These are phyloP conservation scores for Mucor racemosus DNA, from an alignment of 371 early-diverging fungal species.

Conservation along the genomic window DNA sequence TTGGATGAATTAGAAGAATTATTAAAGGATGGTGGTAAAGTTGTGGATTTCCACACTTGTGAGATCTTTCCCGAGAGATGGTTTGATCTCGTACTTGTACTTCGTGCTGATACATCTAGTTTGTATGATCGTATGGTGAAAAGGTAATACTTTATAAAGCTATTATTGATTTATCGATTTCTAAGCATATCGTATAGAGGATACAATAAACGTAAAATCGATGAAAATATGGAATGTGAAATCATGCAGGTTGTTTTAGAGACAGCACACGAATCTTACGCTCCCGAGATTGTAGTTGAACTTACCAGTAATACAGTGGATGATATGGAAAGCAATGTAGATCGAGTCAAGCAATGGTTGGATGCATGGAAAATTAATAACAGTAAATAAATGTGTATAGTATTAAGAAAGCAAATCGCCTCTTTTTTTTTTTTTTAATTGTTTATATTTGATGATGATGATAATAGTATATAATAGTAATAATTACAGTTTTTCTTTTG, in stretches of 20 bases:
- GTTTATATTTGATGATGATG: background rate
- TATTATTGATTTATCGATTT: no score
- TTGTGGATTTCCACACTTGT: conserved; percentile 94
- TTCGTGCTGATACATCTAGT: conserved; percentile 79
- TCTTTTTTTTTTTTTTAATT: background rate
- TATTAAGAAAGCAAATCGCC: background rate
- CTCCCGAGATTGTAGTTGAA: conserved; percentile 80
- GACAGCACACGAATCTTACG: conserved; percentile 88
- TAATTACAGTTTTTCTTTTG: conserved; percentile 2
- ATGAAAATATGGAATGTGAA: conserved; percentile 97
- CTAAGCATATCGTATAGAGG: conserved; percentile 55
- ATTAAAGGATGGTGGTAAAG: conserved; percentile 80
- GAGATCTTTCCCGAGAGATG: conserved; percentile 95
- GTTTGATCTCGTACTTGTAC: conserved; percentile 96
- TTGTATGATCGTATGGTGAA: conserved; percentile 87
- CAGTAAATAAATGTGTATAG: conserved; percentile 24
- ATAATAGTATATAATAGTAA: background rate
- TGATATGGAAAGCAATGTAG: conserved; percentile 91
- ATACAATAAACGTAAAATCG: conserved; percentile 88
- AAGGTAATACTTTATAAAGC: conserved; percentile 54
- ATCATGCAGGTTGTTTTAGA: conserved; percentile 97
- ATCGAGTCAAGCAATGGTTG: conserved; percentile 74
- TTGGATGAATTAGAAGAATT: conserved; percentile 87
- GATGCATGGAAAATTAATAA: conserved; percentile 53
- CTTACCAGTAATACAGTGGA: conserved; percentile 80